phyloP scores from a whole-genome alignment of 768 basidiomycete species.

The Dendrothele bispora region DNA sequence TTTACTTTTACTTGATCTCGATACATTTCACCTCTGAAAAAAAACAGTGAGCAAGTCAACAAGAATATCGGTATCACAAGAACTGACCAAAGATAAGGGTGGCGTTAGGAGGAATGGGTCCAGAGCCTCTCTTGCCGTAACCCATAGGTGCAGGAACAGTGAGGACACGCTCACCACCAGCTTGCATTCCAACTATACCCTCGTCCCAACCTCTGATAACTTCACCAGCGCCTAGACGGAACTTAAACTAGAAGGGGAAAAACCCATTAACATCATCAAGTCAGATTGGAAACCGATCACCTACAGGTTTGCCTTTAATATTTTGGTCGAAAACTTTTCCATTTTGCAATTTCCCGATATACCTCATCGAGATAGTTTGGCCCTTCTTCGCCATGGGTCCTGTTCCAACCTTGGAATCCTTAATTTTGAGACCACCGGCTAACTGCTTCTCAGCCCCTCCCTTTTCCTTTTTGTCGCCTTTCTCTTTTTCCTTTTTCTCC shows the following conservation, averaged over 20 bases:
- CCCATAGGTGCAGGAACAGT: constrained; percentile 70
- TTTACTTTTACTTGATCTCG: constrained; percentile 6
- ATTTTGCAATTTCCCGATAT: constrained; percentile 85
- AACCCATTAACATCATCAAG: constrained; percentile 4
- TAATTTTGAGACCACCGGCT: constrained; percentile 71
- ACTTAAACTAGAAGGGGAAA: constrained; percentile 54
- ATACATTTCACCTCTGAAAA: constrained; percentile 7
- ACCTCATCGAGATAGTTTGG: constrained; percentile 81
- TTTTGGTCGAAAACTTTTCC: constrained; percentile 82
- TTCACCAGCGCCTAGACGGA: constrained; percentile 81
- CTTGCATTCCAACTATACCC: constrained; percentile 90
- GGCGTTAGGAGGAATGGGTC: constrained; percentile 74
- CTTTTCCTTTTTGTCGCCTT: constrained; percentile 30
- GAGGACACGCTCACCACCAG: constrained; percentile 83
- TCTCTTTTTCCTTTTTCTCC: constrained; percentile 31
- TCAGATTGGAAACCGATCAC: constrained; percentile 22
- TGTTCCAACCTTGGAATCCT: constrained; percentile 75
- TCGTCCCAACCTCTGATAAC: constrained; percentile 98
- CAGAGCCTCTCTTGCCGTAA: constrained; percentile 61
- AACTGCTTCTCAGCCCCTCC: constrained; percentile 42
- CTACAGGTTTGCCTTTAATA: constrained; percentile 81
- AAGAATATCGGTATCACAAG: background rate
- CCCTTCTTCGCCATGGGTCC: constrained; percentile 90
- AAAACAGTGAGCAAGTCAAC: background rate
- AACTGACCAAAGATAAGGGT: constrained; percentile 81